Evolutionary conservation across 306 rosid genomes (phyloP).

Genomic region (Leucaena leucocephala): DNA sequence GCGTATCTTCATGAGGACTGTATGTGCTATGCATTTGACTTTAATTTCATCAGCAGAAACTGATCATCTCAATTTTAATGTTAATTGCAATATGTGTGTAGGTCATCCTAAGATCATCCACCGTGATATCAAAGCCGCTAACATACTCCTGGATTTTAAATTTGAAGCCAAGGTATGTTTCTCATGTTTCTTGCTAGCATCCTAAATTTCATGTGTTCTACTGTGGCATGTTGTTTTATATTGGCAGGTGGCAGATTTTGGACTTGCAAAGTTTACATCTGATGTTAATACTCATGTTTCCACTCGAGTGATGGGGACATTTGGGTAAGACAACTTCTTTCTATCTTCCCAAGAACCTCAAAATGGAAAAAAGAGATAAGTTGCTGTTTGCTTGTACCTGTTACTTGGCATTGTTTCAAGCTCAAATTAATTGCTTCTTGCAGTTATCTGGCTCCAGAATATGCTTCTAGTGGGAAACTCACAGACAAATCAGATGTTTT

Average conservation of each 20-base stretch:
- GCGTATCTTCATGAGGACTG: slow-evolving; percentile 25
- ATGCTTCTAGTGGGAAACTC: slow-evolving; percentile 63
- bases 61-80: background rate
- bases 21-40: background rate
- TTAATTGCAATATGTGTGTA: slow-evolving; percentile 5
- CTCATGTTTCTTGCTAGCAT: background rate
- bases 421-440: background rate
- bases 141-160: slow-evolving; percentile 21
- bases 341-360: background rate
- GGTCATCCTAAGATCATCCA: slow-evolving; percentile 27
- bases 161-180: slow-evolving; percentile 23
- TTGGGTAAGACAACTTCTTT: slow-evolving; percentile 12
- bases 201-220: background rate
- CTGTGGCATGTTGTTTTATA: background rate
- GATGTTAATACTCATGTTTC: slow-evolving; percentile 22
- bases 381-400: background rate
- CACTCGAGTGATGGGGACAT: slow-evolving; percentile 28
- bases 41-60: background rate
- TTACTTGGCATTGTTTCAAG: background rate
- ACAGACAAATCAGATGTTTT: slow-evolving; percentile 51
- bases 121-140: slow-evolving; percentile 24
- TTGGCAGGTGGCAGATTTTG: slow-evolving; percentile 29
- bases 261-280: slow-evolving; percentile 23
- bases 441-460: slow-evolving; percentile 69
- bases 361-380: background rate